phyloP scores from a whole-genome alignment of 2,329 filamentous ascomycete genomes.

The Fusarium poae region DNA sequence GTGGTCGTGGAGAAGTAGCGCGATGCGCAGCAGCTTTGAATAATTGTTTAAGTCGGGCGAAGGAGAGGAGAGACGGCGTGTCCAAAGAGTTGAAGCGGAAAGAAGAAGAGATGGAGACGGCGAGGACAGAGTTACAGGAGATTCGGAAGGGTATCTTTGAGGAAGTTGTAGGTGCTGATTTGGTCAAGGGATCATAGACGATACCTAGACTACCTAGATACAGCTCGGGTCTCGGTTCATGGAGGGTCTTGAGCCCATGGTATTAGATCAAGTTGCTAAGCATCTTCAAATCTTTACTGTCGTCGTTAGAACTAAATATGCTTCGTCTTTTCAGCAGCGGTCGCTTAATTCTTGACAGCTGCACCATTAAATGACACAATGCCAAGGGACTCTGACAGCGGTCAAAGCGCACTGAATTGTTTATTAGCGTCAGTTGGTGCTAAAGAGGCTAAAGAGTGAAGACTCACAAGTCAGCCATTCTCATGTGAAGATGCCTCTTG shows the following conservation, averaged over 20 bases:
- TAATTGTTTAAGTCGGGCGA: constrained; percentile 52
- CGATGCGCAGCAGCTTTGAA: constrained; percentile 52
- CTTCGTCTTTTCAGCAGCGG: constrained; percentile 28
- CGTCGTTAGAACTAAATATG: background rate
- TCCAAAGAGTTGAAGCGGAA: constrained; percentile 51
- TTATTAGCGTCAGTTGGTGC: background rate
- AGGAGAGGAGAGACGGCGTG: constrained; percentile 48
- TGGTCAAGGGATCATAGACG: constrained; percentile 17
- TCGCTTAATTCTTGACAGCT: constrained; percentile 30
- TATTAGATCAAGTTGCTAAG: constrained; percentile 8
- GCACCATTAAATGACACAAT: constrained; percentile 6
- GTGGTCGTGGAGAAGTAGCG: constrained; percentile 55
- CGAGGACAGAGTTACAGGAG: constrained; percentile 58
- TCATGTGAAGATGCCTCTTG: background rate
- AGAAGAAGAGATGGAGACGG: constrained; percentile 51
- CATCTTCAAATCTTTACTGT: constrained; percentile 7
- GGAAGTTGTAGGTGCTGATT: constrained; percentile 27
- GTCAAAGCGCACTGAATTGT: constrained; percentile 6
- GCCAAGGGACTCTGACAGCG: constrained; percentile 18
- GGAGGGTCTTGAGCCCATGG: background rate
- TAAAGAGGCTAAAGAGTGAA: background rate
- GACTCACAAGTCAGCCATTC: background rate
- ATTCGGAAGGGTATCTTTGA: constrained; percentile 57
- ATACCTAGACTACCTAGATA: too few relatives aligned
- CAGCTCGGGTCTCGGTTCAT: constrained; percentile 3